phyloP scores from a whole-genome alignment of 495 filamentous ascomycete species.

The Talaromyces stipitatus region DNA sequence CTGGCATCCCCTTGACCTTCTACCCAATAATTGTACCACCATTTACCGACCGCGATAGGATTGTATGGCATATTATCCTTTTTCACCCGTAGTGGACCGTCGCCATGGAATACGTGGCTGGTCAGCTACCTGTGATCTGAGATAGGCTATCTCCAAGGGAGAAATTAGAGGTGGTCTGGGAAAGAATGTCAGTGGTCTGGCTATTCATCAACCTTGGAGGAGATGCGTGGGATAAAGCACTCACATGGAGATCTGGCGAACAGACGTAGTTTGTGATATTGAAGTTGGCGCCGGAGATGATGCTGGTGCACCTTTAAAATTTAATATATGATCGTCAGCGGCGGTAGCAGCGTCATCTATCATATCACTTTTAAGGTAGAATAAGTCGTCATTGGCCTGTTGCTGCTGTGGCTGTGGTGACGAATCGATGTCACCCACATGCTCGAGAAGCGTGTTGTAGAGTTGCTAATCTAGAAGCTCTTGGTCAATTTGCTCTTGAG shows the following conservation, averaged over 20 bases:
- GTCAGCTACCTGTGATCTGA: background rate
- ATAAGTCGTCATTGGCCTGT: background rate
- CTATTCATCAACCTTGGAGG: background rate
- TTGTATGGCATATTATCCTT: background rate
- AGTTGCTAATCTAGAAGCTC: background rate
- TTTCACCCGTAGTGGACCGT: background rate
- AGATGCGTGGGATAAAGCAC: background rate
- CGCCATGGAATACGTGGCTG: background rate
- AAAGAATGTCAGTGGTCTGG: background rate
- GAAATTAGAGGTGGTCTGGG: background rate
- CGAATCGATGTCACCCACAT: background rate
- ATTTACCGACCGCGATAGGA: background rate
- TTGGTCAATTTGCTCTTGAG: background rate
- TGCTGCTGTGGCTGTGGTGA: background rate
- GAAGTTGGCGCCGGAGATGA: background rate
- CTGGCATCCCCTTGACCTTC: background rate
- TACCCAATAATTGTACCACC: background rate
- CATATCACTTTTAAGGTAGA: background rate
- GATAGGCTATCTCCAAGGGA: background rate
- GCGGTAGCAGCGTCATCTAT: background rate
- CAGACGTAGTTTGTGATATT: background rate
- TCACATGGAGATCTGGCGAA: background rate
- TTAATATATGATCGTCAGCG: background rate
- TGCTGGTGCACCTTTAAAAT: background rate
- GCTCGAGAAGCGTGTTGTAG: background rate